Base-by-base conservation (phyloP, 129 eudicot species). In the Escallonia herrerae region DNA sequence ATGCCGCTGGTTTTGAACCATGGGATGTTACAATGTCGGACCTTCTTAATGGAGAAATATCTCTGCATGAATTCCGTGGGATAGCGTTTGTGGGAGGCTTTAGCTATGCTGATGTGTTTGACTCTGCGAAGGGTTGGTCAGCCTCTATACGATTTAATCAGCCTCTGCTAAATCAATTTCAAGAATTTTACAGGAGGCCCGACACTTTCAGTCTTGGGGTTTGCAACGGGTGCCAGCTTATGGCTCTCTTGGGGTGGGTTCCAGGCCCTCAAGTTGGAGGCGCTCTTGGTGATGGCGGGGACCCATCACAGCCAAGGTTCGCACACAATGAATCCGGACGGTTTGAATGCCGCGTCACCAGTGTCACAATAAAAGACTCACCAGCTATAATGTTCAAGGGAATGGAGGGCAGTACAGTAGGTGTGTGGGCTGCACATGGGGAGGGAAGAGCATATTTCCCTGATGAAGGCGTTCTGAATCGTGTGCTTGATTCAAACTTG, bases 361-460 rank as follows among this genome's bases (percentile, higher is more conserved):
- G 84, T 43, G 96, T 94, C 76, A 83, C 79, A 3, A 94, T 94
- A 5, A 72, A 86, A 59, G 83, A 84, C 11, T 83, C 95, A 0
- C 93, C 99, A 0, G 79, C 95, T 9, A 74, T 89, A 45, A 94
- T 94, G 96, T 73, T 89, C 14, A 83, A 70, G 75, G 96, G 99
- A 43, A 94, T 94, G 97, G 93, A 80, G 74, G 98, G 98, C 13
- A 88, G 98, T 52, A 93, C 96, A 0, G 64, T 93, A 41, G 98
- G 98, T 6, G 98, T 93, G 15, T 93, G 98, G 95, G 95, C 95
- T 37, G 99, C 96, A n/a, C 99, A 94, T 70, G 96, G 99, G 7
- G 99, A 94, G 77, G 96, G 99, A 63, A 80, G 90, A 75, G 99
- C 99, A 4, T 89, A 89, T 76, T 94, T 94, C 60, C 99, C 95